Base-by-base conservation (phyloP, 164 flowering plant species). In the Stephania cephalantha region DNA sequence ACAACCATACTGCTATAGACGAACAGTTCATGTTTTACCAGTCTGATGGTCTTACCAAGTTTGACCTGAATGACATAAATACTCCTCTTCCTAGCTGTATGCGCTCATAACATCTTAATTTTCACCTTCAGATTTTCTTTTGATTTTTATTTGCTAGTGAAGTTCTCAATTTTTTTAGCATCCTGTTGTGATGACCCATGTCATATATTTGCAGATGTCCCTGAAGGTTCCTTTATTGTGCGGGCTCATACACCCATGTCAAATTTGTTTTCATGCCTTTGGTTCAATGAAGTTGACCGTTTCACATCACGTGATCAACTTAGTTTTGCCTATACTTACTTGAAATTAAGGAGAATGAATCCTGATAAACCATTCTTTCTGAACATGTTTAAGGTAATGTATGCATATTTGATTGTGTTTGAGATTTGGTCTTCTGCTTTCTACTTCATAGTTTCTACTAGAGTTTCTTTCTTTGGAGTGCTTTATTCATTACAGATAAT, bases 221-320 rank as follows among this genome's bases (percentile, higher is more conserved):
- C 98, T 61, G 97, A 93, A 83, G 99, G 98, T 35, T 95, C 98
- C 50, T 93, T 93, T 69, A 95, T 95, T 72, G 85, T 95, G 70
- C 86, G 98, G 69, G 96, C 98, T 5, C 99, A 95, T 79, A 88
- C 98, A 71, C 94, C 97, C 25, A 93, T 90, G 94, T 93, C 99
- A 73, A 92, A 95, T 81, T 81, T 95, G 74, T 95, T 95, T 84
- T 92, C 99, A 11, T 93, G 98, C 81, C 92, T 93, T 72, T 95
- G 99, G 99, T 95, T 95, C 83, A 95, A 93, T 69, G 97, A 95
- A 84, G 97, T 95, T 76, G 90, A 93, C 79, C 91, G 94, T 22
- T 95, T 95, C 77, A 95, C 99, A 9, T 90, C 99, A 45, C 92
- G 99, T 67, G 98, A 95, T 84, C 99, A 95, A 79, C 85, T 95